Evolutionary conservation across 129 eudicot species (phyloP).

Genomic region (Scalesia atractyloides): DNA sequence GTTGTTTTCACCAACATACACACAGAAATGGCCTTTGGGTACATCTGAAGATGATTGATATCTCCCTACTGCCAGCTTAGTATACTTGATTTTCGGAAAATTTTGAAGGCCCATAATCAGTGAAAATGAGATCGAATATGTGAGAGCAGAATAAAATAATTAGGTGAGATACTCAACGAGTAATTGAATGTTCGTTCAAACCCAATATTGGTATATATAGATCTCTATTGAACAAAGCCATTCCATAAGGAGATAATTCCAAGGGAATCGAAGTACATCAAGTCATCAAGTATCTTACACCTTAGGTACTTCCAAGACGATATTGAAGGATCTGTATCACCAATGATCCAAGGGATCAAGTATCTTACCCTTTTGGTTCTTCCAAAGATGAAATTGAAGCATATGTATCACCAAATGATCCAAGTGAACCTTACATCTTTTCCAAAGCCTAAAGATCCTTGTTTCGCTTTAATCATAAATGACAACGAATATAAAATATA

Average conservation of each 20-base stretch:
- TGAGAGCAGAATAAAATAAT: background rate
- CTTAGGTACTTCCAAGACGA: background rate
- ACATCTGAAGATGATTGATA: slow-evolving; percentile 20
- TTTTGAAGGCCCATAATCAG: slow-evolving; percentile 7
- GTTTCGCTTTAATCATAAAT: background rate
- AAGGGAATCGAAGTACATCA: slow-evolving; percentile 5
- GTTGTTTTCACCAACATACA: slow-evolving; percentile 31
- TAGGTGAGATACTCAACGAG: background rate
- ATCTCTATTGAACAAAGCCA: background rate
- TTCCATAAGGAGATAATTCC: background rate
- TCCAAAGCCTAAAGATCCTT: background rate
- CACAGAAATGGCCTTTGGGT: slow-evolving; percentile 25
- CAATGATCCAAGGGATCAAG: too few species aligned
- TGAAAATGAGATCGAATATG: background rate
- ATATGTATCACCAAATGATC: too few species aligned
- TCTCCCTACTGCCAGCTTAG: background rate
- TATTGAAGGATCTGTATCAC: too few species aligned
- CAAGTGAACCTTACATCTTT: background rate
- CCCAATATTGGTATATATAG: slow-evolving; percentile 19
- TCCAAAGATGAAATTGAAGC: too few species aligned
- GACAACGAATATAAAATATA: background rate
- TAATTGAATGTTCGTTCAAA: slow-evolving; percentile 3
- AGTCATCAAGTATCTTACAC: background rate
- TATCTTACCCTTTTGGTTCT: too few species aligned
- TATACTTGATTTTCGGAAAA: slow-evolving; percentile 5